A percentile compares a stretch with the other conserved stretches of the same genome.
phyloP scores from a whole-genome alignment of 305 asterid species.

The Stenogyne calaminthoides region DNA sequence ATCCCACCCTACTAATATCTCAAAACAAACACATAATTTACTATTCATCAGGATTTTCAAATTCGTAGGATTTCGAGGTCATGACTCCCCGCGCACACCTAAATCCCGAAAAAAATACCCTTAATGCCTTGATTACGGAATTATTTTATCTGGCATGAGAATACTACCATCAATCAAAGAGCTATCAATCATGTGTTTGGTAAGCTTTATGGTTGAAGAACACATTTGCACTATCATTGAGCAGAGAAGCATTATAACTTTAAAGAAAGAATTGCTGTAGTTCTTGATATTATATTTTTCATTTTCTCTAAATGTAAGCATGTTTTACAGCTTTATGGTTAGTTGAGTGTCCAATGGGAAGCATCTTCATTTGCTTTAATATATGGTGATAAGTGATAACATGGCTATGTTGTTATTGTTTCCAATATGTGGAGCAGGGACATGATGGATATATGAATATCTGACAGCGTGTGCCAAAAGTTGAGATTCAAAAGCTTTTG shows the following conservation, averaged over 20 bases:
- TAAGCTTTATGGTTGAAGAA: neutral
- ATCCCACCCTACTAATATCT: no score
- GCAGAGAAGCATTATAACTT: neutral
- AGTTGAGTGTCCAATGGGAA: neutral
- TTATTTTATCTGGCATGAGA: conserved; percentile 7
- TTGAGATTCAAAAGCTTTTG: neutral
- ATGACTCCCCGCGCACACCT: no score
- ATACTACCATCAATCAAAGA: neutral
- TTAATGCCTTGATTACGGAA: no score
- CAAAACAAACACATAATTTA: no score
- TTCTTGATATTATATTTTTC: neutral
- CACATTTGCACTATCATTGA: neutral
- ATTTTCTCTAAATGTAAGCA: neutral
- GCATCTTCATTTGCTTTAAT: conserved; percentile 9
- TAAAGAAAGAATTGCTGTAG: neutral
- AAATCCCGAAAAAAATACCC: no score
- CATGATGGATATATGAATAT: neutral
- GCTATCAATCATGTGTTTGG: neutral
- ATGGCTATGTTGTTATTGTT: neutral
- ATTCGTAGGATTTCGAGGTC: no score
- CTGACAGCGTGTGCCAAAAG: neutral
- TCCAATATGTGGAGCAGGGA: neutral
- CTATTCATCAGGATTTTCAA: no score
- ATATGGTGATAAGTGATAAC: neutral
- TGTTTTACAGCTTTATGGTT: neutral